These are phyloP conservation scores for Trichoderma sp. DNA, from an alignment of 2,329 filamentous ascomycete species.

Conservation along the genomic window DNA sequence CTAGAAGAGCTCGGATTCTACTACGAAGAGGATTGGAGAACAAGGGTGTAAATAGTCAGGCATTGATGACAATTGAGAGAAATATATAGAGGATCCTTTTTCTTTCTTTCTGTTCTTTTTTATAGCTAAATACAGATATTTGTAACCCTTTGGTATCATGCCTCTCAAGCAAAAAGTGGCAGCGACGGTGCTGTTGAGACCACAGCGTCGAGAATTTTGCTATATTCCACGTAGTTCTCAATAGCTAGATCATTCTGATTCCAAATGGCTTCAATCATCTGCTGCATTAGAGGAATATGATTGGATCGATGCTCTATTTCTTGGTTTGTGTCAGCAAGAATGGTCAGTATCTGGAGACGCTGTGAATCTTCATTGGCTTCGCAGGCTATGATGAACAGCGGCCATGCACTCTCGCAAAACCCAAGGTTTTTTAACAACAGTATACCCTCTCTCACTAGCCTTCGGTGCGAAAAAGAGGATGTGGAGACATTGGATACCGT, in stretches of 20 bases:
- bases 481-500: conserved; percentile 5
- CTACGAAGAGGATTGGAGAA: background rate
- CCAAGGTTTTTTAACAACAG: conserved; percentile 13
- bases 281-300: conserved; percentile 6
- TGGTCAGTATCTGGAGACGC: conserved; percentile 12
- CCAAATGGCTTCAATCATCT: conserved; percentile 13
- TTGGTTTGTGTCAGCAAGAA: conserved; percentile 8
- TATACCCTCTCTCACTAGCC: conserved; percentile 15
- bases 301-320: conserved; percentile 6
- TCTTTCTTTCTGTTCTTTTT: no score
- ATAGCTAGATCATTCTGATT: conserved; percentile 19
- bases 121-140: background rate
- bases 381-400: conserved; percentile 17
- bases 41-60: background rate
- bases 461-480: conserved; percentile 5
- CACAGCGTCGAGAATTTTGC: conserved; percentile 13
- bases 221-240: conserved; percentile 7
- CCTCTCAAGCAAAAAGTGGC: conserved; percentile 4
- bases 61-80: background rate
- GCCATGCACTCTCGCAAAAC: conserved; percentile 17
- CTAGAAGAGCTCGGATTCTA: background rate
- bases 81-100: background rate
- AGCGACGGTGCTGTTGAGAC: conserved; percentile 9
- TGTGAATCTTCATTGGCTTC: conserved; percentile 17
- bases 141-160: background rate